Conservation (phyloP, 768 basidiomycete species). For the Suillus brevipes region DNA sequence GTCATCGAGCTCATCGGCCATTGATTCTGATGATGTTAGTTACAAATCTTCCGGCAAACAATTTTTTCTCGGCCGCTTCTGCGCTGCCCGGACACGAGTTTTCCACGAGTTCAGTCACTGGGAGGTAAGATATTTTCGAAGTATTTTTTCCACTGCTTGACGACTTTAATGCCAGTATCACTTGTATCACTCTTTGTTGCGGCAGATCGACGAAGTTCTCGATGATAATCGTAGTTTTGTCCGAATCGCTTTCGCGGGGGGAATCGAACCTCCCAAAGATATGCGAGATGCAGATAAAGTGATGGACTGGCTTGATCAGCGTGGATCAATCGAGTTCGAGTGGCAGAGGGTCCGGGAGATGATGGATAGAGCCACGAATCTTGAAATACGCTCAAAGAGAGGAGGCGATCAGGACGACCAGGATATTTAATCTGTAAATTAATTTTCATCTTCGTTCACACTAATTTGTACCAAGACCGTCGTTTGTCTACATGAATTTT, state of each 20-base stretch:
- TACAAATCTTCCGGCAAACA: conserved; percentile 27
- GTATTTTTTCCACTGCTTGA: neutral
- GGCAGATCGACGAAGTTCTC: conserved; percentile 59
- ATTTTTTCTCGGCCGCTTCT: conserved; percentile 78
- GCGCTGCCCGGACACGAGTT: conserved; percentile 63
- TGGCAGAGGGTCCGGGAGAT: conserved; percentile 71
- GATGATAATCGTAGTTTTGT: conserved; percentile 49
- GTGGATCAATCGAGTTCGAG: conserved; percentile 63
- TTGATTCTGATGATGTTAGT: conserved; percentile 20
- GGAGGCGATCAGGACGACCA: conserved; percentile 41
- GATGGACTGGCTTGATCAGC: conserved; percentile 77
- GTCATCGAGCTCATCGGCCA: conserved; percentile 27
- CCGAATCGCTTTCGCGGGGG: conserved; percentile 55
- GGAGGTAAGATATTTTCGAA: conserved; percentile 56
- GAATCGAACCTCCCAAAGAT: conserved; percentile 62
- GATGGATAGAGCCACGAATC: conserved; percentile 70
- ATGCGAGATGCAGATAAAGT: conserved; percentile 73
- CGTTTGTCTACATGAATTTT: neutral
- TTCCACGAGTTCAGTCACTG: conserved; percentile 80
- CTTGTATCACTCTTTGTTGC: conserved; percentile 57
- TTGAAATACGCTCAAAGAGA: conserved; percentile 53
- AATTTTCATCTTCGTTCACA: neutral
- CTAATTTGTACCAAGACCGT: neutral
- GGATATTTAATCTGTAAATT: neutral
- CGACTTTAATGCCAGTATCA: conserved; percentile 47